Conservation (phyloP, 208 protist genomes). For the Trypanosoma scelopori region DNA sequence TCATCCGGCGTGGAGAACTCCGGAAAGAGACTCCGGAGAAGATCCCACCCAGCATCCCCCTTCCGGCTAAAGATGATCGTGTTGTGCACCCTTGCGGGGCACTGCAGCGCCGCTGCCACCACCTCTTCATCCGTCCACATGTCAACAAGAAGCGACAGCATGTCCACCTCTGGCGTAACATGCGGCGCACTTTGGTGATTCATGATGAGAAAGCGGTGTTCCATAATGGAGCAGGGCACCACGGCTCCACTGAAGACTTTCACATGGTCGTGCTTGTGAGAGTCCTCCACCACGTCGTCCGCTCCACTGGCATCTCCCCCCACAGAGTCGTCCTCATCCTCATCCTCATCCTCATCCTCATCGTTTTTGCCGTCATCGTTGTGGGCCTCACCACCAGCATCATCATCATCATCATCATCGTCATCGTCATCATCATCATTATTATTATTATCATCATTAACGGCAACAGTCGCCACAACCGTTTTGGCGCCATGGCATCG, state of each 20-base stretch:
- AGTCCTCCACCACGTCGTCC: neutral
- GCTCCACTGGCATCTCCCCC: constrained; percentile 5
- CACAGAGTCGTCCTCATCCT: constrained; percentile 15
- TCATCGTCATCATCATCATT: neutral
- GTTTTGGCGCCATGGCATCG: neutral
- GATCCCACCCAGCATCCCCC: constrained; percentile 28
- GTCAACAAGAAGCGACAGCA: constrained; percentile 77
- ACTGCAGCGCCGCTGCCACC: constrained; percentile 43
- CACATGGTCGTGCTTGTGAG: neutral
- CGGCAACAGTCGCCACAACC: neutral
- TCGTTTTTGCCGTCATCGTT: neutral
- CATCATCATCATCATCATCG: constrained; percentile 9
- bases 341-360: neutral
- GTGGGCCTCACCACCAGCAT: no score
- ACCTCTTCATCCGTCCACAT: constrained; percentile 76
- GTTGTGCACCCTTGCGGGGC: constrained; percentile 80
- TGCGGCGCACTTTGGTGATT: constrained; percentile 45
- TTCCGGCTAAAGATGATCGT: constrained; percentile 32
- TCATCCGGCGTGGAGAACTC: constrained; percentile 58
- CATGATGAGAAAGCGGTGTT: constrained; percentile 64
- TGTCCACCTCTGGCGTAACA: constrained; percentile 74
- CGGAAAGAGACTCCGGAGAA: constrained; percentile 70
- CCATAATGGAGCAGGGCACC: constrained; percentile 46
- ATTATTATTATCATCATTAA: constrained; percentile 8
- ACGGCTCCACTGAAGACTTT: constrained; percentile 37